These are phyloP conservation scores for Volvariella surrecta DNA, from an alignment of 1,284 basidiomycete species.

Conservation along the genomic window DNA sequence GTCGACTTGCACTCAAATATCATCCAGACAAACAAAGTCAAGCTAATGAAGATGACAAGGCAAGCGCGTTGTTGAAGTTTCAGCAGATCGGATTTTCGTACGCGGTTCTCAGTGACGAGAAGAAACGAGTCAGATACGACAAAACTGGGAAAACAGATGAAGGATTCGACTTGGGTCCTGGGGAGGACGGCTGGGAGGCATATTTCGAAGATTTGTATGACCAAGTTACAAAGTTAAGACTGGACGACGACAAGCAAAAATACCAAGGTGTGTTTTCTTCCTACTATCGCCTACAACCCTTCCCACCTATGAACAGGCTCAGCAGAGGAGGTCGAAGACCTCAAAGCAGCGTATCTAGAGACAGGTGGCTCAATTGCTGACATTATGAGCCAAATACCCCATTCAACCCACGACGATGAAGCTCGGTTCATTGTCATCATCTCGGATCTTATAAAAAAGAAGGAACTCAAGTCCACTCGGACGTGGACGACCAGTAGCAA, in stretches of 20 bases:
- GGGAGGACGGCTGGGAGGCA: slow-evolving; percentile 84
- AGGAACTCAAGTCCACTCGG: slow-evolving; percentile 47
- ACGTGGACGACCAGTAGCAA: slow-evolving; percentile 67
- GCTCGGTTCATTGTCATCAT: slow-evolving; percentile 70
- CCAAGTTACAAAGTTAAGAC: slow-evolving; percentile 71
- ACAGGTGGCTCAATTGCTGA: slow-evolving; percentile 64
- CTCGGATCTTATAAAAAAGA: slow-evolving; percentile 56
- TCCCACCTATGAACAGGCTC: slow-evolving; percentile 50
- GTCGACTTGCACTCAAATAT: slow-evolving; percentile 70
- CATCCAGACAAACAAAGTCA: slow-evolving; percentile 86
- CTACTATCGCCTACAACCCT: slow-evolving; percentile 3
- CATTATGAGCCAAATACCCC: slow-evolving; percentile 81
- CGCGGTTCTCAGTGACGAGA: slow-evolving; percentile 75
- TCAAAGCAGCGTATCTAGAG: slow-evolving; percentile 64
- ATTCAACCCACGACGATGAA: slow-evolving; percentile 78
- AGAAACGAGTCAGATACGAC: slow-evolving; percentile 71
- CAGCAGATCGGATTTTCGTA: slow-evolving; percentile 91
- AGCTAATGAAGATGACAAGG: slow-evolving; percentile 51
- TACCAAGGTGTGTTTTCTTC: slow-evolving; percentile 68
- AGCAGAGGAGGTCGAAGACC: slow-evolving; percentile 71
- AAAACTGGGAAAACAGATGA: slow-evolving; percentile 80
- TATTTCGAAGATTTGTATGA: slow-evolving; percentile 91
- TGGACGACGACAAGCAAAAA: slow-evolving; percentile 85
- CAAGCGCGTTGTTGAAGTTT: slow-evolving; percentile 65
- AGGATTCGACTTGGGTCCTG: slow-evolving; percentile 60